A percentile compares a stretch with the other conserved stretches of the same genome.
Evolutionary conservation across 148 eudicot species (phyloP).

Genomic region (Diospyros kaki): DNA sequence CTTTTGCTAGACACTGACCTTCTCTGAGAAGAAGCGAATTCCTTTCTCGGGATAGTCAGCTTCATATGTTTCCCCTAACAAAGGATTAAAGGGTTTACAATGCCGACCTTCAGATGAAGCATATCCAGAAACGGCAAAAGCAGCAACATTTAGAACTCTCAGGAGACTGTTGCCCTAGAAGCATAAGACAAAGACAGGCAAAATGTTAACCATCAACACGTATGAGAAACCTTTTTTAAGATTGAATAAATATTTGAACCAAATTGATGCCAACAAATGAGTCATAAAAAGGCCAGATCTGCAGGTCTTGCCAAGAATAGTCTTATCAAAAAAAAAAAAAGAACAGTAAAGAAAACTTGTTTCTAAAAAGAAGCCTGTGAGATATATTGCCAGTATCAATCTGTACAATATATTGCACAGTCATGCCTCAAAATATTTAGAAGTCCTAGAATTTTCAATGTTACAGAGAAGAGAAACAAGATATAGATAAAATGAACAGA

Average conservation of each 20-base stretch:
- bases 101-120: conserved; percentile 94
- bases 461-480: not conserved
- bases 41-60: conserved; percentile 96
- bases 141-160: conserved; percentile 84
- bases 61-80: conserved; percentile 96
- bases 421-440: no score
- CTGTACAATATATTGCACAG: no score
- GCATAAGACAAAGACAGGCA: conserved; percentile 12
- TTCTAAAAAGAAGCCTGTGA: no score
- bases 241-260: not conserved
- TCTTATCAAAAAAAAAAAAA: not conserved
- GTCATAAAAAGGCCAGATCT: not conserved
- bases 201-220: not conserved
- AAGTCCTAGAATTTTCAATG: not conserved
- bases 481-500: no score
- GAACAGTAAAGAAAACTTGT: no score
- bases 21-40: conserved; percentile 87
- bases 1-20: conserved; percentile 36
- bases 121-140: conserved; percentile 97
- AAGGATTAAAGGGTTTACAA: conserved; percentile 96
- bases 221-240: not conserved
- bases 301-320: not conserved
- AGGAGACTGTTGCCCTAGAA: conserved; percentile 86
- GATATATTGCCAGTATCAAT: no score
- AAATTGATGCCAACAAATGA: not conserved